Evolutionary conservation across 1,284 basidiomycete species (phyloP).

Genomic region (Rugosomyces carneus): DNA sequence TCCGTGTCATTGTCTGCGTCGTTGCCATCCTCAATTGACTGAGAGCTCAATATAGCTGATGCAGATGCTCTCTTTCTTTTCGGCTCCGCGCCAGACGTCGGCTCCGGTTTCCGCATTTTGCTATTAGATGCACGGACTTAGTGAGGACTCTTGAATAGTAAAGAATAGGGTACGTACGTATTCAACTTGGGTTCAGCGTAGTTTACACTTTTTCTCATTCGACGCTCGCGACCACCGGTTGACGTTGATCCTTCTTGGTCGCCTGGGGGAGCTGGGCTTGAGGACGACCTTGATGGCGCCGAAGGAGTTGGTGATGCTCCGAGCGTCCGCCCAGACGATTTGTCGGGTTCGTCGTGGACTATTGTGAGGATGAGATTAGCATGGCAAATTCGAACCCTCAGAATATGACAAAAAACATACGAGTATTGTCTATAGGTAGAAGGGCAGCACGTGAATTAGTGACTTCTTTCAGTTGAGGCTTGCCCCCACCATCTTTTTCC

Average conservation of each 20-base stretch:
- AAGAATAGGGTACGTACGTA: conserved; percentile 53
- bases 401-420: conserved; percentile 21
- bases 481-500: conserved; percentile 33
- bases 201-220: conserved; percentile 77
- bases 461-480: conserved; percentile 56
- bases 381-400: background rate
- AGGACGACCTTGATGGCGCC: conserved; percentile 34
- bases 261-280: conserved; percentile 38
- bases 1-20: conserved; percentile 27
- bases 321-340: conserved; percentile 15
- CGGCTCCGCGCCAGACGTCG: conserved; percentile 31
- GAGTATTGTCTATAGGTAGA: conserved; percentile 36
- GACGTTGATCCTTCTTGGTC: conserved; percentile 27
- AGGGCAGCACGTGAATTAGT: conserved; percentile 47
- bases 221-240: conserved; percentile 54
- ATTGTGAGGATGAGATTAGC: conserved; percentile 9
- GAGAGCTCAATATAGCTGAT: conserved; percentile 27
- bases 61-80: conserved; percentile 35
- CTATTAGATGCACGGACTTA: conserved; percentile 29
- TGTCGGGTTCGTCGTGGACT: conserved; percentile 34
- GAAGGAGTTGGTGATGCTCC: conserved; percentile 19
- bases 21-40: conserved; percentile 21
- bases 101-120: conserved; percentile 88
- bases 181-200: conserved; percentile 88
- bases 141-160: background rate